Evolutionary conservation across 2,329 filamentous ascomycete species (phyloP), one percentile per base, ranked within the genome.

Genomic region (Beauveria brongniartii): DNA sequence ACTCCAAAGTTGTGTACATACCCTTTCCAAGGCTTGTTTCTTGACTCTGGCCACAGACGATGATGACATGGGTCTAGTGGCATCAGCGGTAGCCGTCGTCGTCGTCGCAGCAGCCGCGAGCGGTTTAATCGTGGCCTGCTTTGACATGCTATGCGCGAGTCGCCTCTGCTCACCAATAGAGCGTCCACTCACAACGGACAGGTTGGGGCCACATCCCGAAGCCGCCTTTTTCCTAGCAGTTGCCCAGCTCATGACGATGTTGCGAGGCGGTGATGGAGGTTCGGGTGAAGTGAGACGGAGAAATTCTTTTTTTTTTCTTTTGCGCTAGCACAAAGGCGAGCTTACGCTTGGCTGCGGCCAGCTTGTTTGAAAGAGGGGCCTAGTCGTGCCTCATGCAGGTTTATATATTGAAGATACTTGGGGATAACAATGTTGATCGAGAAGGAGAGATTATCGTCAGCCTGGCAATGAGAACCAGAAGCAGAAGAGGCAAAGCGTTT

Each of bases 151-250:
- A 18, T 59, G 56, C 26, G 50, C 61, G 14, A 55, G 52, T 50
- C 47, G 54, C 22, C 47, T 56, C 61, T 62, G 57, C 28, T 62
- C 55, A 3, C 50, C 44, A n/a, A 41, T 9, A 4, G 61, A 62
- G 51, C 50, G 50, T 16, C 20, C 51, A 24, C 51, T 34, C 26
- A 28, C 61, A 20, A 22, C n/a, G 4, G 50, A 62, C 2, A 67
- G 40, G 41, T 61, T 69, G 48, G 67, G 64, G 59, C 67, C 65
- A 64, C 67, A 69, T 55, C 67, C 65, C 54, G 64, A 66, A n/a
- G 66, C 74, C 69, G 65, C 74, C 69, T 73, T 76, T 65, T 73
- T 78, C 72, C 71, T 74, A 65, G 72, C 70, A 66, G 69, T 69
- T 63, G 63, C 70, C 71, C 74, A 70, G 64, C 70, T 75, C 78